These are phyloP conservation scores for Pseudotsuga menziesii DNA, from an alignment of 75 land plant species.

Conservation along the genomic window DNA sequence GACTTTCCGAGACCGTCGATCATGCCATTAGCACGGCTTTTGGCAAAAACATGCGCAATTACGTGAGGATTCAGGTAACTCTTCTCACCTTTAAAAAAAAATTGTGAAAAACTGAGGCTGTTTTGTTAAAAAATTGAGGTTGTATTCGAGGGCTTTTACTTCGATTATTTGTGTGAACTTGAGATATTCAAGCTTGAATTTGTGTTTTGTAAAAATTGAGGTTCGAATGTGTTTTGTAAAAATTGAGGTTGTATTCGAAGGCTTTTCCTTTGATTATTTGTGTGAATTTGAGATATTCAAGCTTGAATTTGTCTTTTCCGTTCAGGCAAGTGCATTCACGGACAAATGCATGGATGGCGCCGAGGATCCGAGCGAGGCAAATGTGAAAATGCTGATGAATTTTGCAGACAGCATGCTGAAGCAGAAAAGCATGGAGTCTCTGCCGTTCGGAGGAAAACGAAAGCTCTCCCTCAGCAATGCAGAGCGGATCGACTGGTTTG, in stretches of 20 bases:
- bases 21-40: constrained; percentile 79
- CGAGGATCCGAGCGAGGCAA: constrained; percentile 23
- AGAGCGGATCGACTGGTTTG: constrained; percentile 44
- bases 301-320: too few relatives aligned
- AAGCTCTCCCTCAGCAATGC: constrained; percentile 22
- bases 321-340: constrained; percentile 14
- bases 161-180: too few relatives aligned
- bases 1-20: constrained; percentile 84
- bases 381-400: constrained; percentile 20
- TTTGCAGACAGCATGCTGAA: constrained; percentile 26
- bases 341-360: constrained; percentile 8
- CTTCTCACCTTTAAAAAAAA: neutral
- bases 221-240: too few relatives aligned
- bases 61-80: constrained; percentile 83
- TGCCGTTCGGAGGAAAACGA: constrained; percentile 36
- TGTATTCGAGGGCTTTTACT: too few relatives aligned
- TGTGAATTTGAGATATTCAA: too few relatives aligned
- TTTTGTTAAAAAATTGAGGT: too few relatives aligned
- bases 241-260: too few relatives aligned
- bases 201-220: too few relatives aligned
- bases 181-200: too few relatives aligned
- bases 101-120: too few relatives aligned
- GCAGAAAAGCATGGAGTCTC: constrained; percentile 34
- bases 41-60: constrained; percentile 46
- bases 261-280: too few relatives aligned